Conservation (phyloP, 179 eudicot genomes). For the Vitellaria paradoxa region DNA sequence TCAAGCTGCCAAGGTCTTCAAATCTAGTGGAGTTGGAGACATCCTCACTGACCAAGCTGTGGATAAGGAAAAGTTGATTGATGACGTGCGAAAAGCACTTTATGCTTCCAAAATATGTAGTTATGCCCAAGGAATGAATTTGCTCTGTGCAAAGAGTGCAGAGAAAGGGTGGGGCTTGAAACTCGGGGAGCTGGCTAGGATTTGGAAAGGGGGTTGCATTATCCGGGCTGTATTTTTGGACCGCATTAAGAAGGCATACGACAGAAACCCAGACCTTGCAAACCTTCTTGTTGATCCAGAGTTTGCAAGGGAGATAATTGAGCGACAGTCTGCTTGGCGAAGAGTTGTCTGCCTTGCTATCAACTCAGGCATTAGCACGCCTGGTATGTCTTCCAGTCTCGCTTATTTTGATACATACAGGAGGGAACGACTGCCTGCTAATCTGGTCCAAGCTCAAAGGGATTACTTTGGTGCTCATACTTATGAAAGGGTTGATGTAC, state of each 20-base stretch:
- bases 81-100: slow-evolving; percentile 83
- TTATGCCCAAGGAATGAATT: slow-evolving; percentile 93
- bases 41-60: slow-evolving; percentile 47
- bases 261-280: slow-evolving; percentile 69
- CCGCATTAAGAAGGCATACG: slow-evolving; percentile 88
- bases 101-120: slow-evolving; percentile 88
- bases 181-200: slow-evolving; percentile 87
- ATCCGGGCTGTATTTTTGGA: slow-evolving; percentile 89
- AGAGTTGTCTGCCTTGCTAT: slow-evolving; percentile 80
- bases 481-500: slow-evolving; percentile 78
- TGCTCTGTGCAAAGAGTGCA: slow-evolving; percentile 75
- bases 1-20: slow-evolving; percentile 71
- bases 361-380: slow-evolving; percentile 81
- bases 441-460: slow-evolving; percentile 91
- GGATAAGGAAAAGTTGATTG: slow-evolving; percentile 68
- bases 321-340: slow-evolving; percentile 85
- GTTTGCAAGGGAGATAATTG: slow-evolving; percentile 78
- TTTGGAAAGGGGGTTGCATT: slow-evolving; percentile 96
- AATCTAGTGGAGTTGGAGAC: slow-evolving; percentile 54
- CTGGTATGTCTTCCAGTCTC: slow-evolving; percentile 92
- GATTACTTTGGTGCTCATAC: slow-evolving; percentile 97
- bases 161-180: slow-evolving; percentile 82
- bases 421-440: slow-evolving; percentile 79
- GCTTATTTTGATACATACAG: slow-evolving; percentile 91
- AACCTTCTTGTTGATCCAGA: slow-evolving; percentile 83